These are phyloP conservation scores for Echeveria elegans DNA, from an alignment of 164 flowering plant species.

Conservation along the genomic window DNA sequence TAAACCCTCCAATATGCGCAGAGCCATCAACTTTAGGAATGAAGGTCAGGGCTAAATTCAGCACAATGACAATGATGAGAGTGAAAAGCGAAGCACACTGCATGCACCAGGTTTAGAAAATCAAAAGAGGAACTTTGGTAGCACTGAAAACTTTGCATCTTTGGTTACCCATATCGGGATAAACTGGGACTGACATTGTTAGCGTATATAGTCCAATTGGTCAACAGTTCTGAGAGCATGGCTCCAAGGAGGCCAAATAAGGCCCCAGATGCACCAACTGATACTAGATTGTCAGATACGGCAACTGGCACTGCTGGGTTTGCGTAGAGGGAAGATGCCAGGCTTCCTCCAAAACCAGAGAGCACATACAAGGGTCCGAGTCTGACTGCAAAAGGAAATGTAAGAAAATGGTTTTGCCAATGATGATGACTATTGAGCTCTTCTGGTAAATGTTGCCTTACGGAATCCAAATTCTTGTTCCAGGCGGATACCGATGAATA, in stretches of 20 bases:
- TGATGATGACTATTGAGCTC: not conserved
- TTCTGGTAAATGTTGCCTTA: constrained; percentile 23
- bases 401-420: constrained; percentile 3
- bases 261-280: constrained; percentile 72
- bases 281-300: constrained; percentile 10
- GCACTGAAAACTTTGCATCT: not conserved
- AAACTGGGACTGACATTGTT: constrained; percentile 86
- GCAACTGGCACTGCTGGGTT: constrained; percentile 14
- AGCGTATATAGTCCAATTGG: constrained; percentile 59
- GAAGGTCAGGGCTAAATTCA: not conserved
- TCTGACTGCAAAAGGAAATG: constrained; percentile 31
- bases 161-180: no score
- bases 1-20: constrained; percentile 9
- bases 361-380: constrained; percentile 45
- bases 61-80: constrained; percentile 11
- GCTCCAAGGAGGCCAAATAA: constrained; percentile 63
- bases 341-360: constrained; percentile 69
- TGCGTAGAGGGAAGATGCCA: constrained; percentile 32
- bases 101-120: not conserved
- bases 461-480: constrained; percentile 18
- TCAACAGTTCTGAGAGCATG: constrained; percentile 69
- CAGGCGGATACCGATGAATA: constrained; percentile 1
- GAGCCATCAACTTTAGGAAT: constrained; percentile 10
- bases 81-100: constrained; percentile 46
- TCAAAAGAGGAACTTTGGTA: constrained; percentile 6